Conservation (phyloP, 2,329 filamentous ascomycete species). For the Alternaria angustiovoidea region DNA sequence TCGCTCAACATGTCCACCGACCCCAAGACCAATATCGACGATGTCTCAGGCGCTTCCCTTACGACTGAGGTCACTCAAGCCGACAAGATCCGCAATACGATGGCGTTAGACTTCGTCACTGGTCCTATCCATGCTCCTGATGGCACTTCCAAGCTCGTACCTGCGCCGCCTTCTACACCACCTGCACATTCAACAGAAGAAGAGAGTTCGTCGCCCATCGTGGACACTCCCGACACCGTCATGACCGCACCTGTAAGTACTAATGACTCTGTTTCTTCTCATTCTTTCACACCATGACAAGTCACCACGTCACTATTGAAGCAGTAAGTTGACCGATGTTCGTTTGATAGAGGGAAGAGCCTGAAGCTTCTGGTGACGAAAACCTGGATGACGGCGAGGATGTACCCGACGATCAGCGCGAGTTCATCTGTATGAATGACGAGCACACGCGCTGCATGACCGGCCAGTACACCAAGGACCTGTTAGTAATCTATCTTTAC, state of each 20-base stretch:
- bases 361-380: constrained; percentile 4
- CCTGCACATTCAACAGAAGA: constrained; percentile 4
- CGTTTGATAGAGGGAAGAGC: neutral
- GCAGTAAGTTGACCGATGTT: neutral
- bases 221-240: constrained; percentile 12
- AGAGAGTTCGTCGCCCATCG: neutral
- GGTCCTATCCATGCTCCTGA: constrained; percentile 2
- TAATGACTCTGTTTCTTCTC: neutral
- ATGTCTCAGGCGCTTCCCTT: neutral
- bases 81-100: constrained; percentile 26
- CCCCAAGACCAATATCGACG: neutral
- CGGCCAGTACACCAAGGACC: constrained; percentile 43
- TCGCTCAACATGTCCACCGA: constrained; percentile 17
- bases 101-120: constrained; percentile 36
- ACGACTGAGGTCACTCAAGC: constrained; percentile 12
- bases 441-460: constrained; percentile 41
- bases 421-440: constrained; percentile 46
- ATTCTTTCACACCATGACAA: neutral
- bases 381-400: constrained; percentile 9
- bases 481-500: neutral
- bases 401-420: constrained; percentile 24
- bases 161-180: constrained; percentile 14
- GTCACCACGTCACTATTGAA: neutral
- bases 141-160: neutral
- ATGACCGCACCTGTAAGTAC: constrained; percentile 7